Evolutionary conservation across 202 grass and related monocot species (phyloP).

Genomic region (Setaria viridis): DNA sequence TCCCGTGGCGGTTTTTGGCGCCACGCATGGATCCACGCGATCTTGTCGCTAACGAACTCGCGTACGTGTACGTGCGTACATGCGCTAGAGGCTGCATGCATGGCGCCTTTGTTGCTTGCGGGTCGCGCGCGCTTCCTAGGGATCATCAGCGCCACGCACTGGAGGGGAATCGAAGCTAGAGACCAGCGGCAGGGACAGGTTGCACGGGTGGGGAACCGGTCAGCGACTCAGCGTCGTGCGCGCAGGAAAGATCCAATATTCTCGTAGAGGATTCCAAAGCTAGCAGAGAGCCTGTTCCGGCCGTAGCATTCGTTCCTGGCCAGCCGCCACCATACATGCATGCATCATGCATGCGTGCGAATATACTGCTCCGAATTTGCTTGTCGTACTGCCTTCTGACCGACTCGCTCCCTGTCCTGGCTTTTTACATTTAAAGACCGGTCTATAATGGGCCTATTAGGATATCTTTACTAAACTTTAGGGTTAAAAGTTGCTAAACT

Average conservation of each 20-base stretch:
- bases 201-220: slow-evolving; percentile 8
- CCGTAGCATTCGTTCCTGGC: background rate
- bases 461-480: too few species aligned
- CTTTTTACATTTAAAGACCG: too few species aligned
- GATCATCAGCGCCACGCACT: background rate
- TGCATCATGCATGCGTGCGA: background rate
- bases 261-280: slow-evolving; percentile 49
- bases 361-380: too few species aligned
- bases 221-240: background rate
- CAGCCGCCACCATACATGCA: background rate
- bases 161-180: too few species aligned
- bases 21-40: background rate
- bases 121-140: background rate
- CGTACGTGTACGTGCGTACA: background rate
- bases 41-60: background rate
- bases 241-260: slow-evolving; percentile 41
- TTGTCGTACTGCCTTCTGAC: background rate
- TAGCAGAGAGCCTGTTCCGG: background rate
- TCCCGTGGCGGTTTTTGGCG: background rate
- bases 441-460: too few species aligned
- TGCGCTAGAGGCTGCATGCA: background rate
- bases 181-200: background rate
- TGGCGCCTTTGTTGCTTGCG: too few species aligned
- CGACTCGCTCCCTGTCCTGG: background rate
- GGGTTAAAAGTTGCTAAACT: too few species aligned